Evolutionary conservation across 225 moss, liverwort and hornwort species (phyloP).

Genomic region (Physcomitrium patens): DNA sequence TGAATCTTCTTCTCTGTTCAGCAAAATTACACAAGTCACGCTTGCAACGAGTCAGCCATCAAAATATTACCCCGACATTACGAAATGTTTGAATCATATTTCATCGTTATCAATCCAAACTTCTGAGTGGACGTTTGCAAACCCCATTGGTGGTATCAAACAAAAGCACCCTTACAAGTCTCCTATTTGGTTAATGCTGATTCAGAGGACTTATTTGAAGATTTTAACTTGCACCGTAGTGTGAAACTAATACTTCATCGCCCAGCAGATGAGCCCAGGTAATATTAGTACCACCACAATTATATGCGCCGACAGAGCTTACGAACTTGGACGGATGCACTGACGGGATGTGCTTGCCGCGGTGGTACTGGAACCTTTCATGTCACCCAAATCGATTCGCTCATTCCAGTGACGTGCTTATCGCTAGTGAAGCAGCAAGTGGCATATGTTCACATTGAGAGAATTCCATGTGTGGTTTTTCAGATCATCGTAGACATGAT

Average conservation of each 20-base stretch:
- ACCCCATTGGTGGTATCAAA: constrained; percentile 1
- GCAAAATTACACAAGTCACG: not conserved
- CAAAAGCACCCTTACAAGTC: constrained; percentile 6
- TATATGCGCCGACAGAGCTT: not conserved
- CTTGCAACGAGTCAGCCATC: not conserved
- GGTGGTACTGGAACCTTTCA: not conserved
- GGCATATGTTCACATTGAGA: constrained; percentile 1
- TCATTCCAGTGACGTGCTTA: not conserved
- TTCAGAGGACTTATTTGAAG: not conserved
- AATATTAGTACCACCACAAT: not conserved
- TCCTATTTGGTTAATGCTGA: not conserved
- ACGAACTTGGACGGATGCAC: not conserved
- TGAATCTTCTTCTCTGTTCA: not conserved
- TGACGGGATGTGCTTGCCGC: no score
- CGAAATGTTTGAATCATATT: not conserved
- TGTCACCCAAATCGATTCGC: constrained; percentile 17
- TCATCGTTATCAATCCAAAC: not conserved
- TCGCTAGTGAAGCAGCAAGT: constrained; percentile 22
- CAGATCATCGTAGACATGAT: not conserved
- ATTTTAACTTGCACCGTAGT: not conserved
- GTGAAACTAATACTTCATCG: constrained; percentile 1
- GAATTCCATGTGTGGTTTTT: not conserved
- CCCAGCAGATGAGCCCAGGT: not conserved
- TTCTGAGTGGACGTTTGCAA: not conserved
- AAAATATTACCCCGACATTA: not conserved